These are phyloP conservation scores for Hydnomerulius pinastri DNA, from an alignment of 768 basidiomycete genomes.

Conservation along the genomic window DNA sequence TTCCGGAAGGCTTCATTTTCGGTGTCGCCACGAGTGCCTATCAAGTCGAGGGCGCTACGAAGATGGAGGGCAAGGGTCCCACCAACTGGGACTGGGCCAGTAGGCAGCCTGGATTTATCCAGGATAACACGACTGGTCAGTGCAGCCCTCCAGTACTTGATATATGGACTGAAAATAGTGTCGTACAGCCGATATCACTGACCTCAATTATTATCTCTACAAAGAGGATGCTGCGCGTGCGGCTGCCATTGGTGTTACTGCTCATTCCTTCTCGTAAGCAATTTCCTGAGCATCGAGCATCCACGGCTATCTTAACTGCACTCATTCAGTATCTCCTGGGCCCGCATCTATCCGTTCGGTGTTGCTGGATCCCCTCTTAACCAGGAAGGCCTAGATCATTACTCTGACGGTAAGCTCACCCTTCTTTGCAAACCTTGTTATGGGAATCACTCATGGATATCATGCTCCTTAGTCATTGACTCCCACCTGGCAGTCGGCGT, in stretches of 20 bases:
- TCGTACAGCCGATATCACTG: constrained; percentile 44
- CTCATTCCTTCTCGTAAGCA: constrained; percentile 54
- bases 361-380: constrained; percentile 52
- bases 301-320: too few relatives aligned
- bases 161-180: neutral
- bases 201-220: constrained; percentile 53
- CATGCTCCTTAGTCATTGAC: too few relatives aligned
- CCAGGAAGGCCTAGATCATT: constrained; percentile 39
- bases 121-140: constrained; percentile 46
- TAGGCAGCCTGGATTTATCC: constrained; percentile 42
- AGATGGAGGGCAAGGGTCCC: constrained; percentile 51
- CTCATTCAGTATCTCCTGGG: too few relatives aligned
- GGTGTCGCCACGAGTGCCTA: constrained; percentile 56
- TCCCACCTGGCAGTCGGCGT: too few relatives aligned
- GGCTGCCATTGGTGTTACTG: constrained; percentile 51
- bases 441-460: too few relatives aligned
- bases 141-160: too few relatives aligned
- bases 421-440: too few relatives aligned
- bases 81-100: constrained; percentile 50
- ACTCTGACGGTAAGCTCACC: constrained; percentile 11
- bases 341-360: constrained; percentile 19
- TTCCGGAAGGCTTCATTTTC: constrained; percentile 50
- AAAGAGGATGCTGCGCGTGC: constrained; percentile 53
- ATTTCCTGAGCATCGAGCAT: constrained; percentile 41
- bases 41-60: constrained; percentile 54